Conservation (phyloP, 2,329 filamentous ascomycete species). For the Pyrenochaeta sp. region DNA sequence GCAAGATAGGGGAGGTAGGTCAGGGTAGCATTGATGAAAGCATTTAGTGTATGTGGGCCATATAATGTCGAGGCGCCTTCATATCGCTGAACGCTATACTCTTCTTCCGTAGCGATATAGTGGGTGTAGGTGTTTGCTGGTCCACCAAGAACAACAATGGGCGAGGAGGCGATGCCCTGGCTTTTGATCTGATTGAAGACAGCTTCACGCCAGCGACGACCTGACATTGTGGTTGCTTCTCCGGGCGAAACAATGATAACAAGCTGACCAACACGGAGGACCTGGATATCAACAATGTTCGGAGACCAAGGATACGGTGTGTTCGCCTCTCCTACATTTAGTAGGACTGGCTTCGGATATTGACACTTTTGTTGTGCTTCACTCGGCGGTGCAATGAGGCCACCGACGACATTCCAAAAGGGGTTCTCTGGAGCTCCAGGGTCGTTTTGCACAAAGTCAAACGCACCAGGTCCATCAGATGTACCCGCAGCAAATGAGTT, state of each 20-base stretch:
- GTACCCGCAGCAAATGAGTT: slow-evolving; percentile 95
- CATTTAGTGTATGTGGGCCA: slow-evolving; percentile 80
- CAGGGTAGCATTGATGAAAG: slow-evolving; percentile 87
- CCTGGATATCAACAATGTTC: slow-evolving; percentile 89
- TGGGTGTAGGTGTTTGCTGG: slow-evolving; percentile 92
- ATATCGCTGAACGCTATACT: slow-evolving; percentile 86
- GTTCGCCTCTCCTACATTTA: slow-evolving; percentile 85
- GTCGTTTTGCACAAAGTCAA: slow-evolving; percentile 92
- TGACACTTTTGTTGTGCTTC: slow-evolving; percentile 78
- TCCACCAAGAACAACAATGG: slow-evolving; percentile 81
- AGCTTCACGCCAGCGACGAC: slow-evolving; percentile 78
- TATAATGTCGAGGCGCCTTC: slow-evolving; percentile 94
- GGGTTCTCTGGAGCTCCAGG: slow-evolving; percentile 78
- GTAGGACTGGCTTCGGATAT: slow-evolving; percentile 79
- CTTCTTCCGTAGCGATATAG: slow-evolving; percentile 79
- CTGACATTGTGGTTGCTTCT: slow-evolving; percentile 92
- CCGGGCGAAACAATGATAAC: slow-evolving; percentile 85
- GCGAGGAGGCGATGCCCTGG: slow-evolving; percentile 28
- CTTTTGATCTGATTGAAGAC: slow-evolving; percentile 37
- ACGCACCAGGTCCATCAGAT: slow-evolving; percentile 86
- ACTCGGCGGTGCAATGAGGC: slow-evolving; percentile 73
- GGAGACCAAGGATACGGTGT: slow-evolving; percentile 86
- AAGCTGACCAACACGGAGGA: slow-evolving; percentile 82
- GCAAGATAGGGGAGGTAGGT: slow-evolving; percentile 72
- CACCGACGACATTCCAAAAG: slow-evolving; percentile 79